These are phyloP conservation scores for Xylaria sp. DNA, from an alignment of 2,329 filamentous ascomycete species.

Conservation along the genomic window DNA sequence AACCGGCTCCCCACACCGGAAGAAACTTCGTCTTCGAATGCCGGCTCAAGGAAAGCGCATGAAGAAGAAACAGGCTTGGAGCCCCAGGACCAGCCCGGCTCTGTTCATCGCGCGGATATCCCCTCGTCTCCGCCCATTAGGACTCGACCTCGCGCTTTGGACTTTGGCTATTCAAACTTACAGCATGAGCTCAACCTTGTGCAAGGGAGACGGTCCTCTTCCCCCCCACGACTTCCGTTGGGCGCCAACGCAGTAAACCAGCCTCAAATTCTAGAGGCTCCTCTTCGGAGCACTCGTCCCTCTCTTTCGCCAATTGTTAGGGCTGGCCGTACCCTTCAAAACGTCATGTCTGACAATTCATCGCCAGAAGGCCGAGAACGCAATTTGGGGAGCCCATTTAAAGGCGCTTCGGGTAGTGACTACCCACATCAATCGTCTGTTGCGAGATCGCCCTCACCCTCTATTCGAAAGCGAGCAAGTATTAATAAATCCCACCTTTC, in stretches of 20 bases:
- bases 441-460: conserved; percentile 34
- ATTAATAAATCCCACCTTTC: conserved; percentile 25
- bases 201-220: conserved; percentile 30
- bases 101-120: conserved; percentile 35
- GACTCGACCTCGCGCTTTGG: conserved; percentile 34
- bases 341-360: conserved; percentile 63
- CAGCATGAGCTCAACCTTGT: conserved; percentile 33
- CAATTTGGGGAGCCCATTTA: conserved; percentile 62
- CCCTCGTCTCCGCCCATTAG: conserved; percentile 45
- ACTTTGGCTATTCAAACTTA: conserved; percentile 32
- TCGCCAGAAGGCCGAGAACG: conserved; percentile 59
- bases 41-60: conserved; percentile 40
- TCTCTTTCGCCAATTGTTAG: conserved; percentile 63
- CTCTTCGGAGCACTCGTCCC: conserved; percentile 30
- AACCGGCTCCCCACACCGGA: conserved; percentile 60
- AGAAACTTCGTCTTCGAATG: conserved; percentile 49
- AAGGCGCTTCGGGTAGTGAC: conserved; percentile 44
- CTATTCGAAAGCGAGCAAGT: conserved; percentile 23
- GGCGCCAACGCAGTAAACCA: too few species aligned
- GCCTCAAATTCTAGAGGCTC: conserved; percentile 32
- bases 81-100: conserved; percentile 16
- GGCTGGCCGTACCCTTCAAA: conserved; percentile 61
- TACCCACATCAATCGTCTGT: conserved; percentile 34
- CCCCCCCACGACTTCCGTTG: conserved; percentile 31
- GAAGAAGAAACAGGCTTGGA: conserved; percentile 33